Conservation (phyloP, 257 asterid genomes). For the Striga asiatica region DNA sequence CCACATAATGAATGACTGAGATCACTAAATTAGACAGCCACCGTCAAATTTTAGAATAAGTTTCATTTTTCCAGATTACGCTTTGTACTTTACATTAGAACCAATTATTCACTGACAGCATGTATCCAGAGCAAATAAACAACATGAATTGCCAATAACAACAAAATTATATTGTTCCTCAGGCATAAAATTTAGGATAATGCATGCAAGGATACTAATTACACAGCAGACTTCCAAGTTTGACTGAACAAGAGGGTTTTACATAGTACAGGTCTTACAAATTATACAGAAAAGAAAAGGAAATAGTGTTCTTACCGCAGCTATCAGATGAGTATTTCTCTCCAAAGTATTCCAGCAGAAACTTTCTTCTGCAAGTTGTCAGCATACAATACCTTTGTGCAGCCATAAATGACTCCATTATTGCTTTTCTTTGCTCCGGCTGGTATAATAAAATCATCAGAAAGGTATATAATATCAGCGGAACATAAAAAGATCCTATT, state of each 20-base stretch:
- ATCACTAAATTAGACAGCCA: conserved; percentile 8
- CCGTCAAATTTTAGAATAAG: background rate
- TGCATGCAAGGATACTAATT: conserved; percentile 9
- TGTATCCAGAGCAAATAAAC: background rate
- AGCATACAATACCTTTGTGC: conserved; percentile 73
- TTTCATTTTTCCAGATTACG: conserved; percentile 4
- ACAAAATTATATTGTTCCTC: background rate
- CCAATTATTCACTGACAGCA: background rate
- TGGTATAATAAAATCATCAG: conserved; percentile 24
- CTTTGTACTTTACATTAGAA: background rate
- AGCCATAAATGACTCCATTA: conserved; percentile 61
- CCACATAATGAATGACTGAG: background rate
- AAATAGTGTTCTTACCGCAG: conserved; percentile 46
- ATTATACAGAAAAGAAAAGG: conserved; percentile 10
- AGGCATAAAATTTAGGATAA: background rate
- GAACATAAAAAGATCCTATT: background rate
- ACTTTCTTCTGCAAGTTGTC: conserved; percentile 88
- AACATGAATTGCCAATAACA: background rate
- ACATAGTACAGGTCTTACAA: background rate
- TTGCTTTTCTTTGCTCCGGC: conserved; percentile 75
- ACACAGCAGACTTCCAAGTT: background rate
- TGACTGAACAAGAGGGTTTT: background rate
- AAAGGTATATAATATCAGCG: conserved; percentile 7
- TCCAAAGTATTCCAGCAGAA: conserved; percentile 77
- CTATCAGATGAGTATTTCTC: conserved; percentile 36